phyloP scores from a whole-genome alignment of 2,329 filamentous ascomycete genomes.

The Phoma sp. region DNA sequence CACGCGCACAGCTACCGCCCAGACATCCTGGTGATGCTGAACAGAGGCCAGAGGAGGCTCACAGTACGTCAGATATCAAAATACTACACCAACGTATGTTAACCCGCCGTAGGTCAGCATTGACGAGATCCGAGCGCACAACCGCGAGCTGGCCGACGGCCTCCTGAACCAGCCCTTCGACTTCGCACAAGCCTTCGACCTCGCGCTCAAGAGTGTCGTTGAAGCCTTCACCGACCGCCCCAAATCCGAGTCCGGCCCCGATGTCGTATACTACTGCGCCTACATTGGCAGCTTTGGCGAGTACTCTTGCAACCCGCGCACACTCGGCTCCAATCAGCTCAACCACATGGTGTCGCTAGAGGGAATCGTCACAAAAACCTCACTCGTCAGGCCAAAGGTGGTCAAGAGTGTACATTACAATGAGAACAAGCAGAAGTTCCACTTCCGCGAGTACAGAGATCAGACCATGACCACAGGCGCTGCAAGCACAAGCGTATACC shows the following conservation, averaged over 20 bases:
- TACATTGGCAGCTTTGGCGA: conserved; percentile 96
- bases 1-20: conserved; percentile 77
- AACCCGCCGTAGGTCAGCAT: conserved; percentile 59
- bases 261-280: conserved; percentile 92
- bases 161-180: conserved; percentile 89
- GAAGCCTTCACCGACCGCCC: conserved; percentile 78
- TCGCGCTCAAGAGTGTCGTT: conserved; percentile 87
- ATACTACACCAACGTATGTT: not conserved
- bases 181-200: conserved; percentile 85
- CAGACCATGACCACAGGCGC: conserved; percentile 94
- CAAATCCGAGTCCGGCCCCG: conserved; percentile 76
- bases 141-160: conserved; percentile 78
- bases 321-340: conserved; percentile 84
- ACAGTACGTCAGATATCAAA: conserved; percentile 51
- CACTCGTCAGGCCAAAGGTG: conserved; percentile 94
- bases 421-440: conserved; percentile 83
- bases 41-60: conserved; percentile 65
- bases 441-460: conserved; percentile 89
- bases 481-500: conserved; percentile 90
- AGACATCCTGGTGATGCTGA: conserved; percentile 81
- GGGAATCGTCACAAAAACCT: conserved; percentile 96
- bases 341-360: conserved; percentile 98
- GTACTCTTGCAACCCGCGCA: conserved; percentile 92
- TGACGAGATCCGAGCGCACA: conserved; percentile 91
- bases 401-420: conserved; percentile 98